Base-by-base conservation (phyloP, 1,284 basidiomycete genomes). In the Marasmius tenuissimus region DNA sequence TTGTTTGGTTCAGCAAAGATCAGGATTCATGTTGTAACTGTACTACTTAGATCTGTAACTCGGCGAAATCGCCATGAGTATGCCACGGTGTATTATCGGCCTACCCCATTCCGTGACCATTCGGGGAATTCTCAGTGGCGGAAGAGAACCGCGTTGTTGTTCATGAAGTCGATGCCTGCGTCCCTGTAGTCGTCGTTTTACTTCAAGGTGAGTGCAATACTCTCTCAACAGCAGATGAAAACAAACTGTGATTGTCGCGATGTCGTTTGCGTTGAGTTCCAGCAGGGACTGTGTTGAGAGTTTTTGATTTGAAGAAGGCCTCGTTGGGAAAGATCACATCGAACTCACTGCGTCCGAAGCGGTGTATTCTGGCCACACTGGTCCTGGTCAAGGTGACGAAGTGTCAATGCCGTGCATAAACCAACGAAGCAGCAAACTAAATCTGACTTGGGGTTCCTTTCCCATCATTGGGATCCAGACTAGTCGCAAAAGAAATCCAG, bases 401-500 rank as follows among this genome's bases (percentile, higher is more conserved):
- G 8, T 16, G 8, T 47, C 45, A 54, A 37, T 14, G 4, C 16
- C 14, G 35, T 18, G 20, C 14, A 37, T 9, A 14, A 37, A 54
- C 35, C 12, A n/a, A 12, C 34, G 20, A 12, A 38, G 1, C n/a
- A 54, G 34, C 16, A 14, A 14, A 12, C 10, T n/a, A 2, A 34
- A 38, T 12, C 52, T 56, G 14, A 33, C 60, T 27, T 10, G 27
- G 16, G 22, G n/a, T 39, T 40, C 58, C 58, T 47, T 54, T 54
- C 18, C 58, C 58, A 45, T 60, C 58, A 45, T 60, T 60, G 6
- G 58, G 58, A 50, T 60, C 51, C 27, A 60, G 42, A 27, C 16
- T 54, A 14, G 45, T 45, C 12, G 53, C 52, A 62, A 61, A 60
- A n/a, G 58, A 60, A 27, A 60, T 50, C 58, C 58, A 60, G 9